These are phyloP conservation scores for Kazachstania psychrophila DNA, from an alignment of 805 yeast genomes.

Conservation along the genomic window DNA sequence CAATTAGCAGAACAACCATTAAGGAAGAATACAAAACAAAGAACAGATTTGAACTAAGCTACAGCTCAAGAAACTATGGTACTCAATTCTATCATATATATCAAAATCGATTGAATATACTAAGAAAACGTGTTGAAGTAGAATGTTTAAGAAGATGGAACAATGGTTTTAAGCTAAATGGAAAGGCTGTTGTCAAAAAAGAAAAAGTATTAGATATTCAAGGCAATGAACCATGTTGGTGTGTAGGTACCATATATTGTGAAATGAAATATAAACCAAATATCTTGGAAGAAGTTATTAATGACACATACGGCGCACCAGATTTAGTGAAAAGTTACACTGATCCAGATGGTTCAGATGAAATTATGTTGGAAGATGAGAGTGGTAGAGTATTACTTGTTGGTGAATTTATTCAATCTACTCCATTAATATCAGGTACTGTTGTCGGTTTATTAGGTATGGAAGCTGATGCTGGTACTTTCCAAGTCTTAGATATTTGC, in stretches of 20 bases:
- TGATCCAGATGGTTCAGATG: slow-evolving; percentile 46
- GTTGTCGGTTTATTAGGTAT: slow-evolving; percentile 80
- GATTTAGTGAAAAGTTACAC: slow-evolving; percentile 38
- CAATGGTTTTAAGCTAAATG: slow-evolving; percentile 33
- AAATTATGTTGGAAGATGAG: slow-evolving; percentile 79
- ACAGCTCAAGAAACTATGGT: slow-evolving; percentile 36
- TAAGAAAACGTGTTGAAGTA: slow-evolving; percentile 40
- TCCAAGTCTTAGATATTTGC: slow-evolving; percentile 71
- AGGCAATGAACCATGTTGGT: slow-evolving; percentile 52
- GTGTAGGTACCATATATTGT: slow-evolving; percentile 76
- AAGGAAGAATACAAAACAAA: slow-evolving; percentile 9
- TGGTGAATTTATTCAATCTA: slow-evolving; percentile 45
- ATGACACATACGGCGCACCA: slow-evolving; percentile 37
- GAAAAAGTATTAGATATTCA: slow-evolving; percentile 37
- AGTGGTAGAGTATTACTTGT: slow-evolving; percentile 74
- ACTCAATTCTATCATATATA: slow-evolving; percentile 54
- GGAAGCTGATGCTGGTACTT: slow-evolving; percentile 74
- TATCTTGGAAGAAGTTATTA: slow-evolving; percentile 70
- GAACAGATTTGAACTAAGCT: slow-evolving; percentile 21
- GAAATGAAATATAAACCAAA: slow-evolving; percentile 82
- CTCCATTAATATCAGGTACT: slow-evolving; percentile 78
- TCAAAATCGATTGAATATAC: slow-evolving; percentile 38
- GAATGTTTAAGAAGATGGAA: slow-evolving; percentile 51
- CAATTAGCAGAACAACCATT: slow-evolving; percentile 11
- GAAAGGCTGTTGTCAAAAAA: slow-evolving; percentile 31